phyloP scores from a whole-genome alignment of 2,329 filamentous ascomycete species.

The Venturia carpophila region DNA sequence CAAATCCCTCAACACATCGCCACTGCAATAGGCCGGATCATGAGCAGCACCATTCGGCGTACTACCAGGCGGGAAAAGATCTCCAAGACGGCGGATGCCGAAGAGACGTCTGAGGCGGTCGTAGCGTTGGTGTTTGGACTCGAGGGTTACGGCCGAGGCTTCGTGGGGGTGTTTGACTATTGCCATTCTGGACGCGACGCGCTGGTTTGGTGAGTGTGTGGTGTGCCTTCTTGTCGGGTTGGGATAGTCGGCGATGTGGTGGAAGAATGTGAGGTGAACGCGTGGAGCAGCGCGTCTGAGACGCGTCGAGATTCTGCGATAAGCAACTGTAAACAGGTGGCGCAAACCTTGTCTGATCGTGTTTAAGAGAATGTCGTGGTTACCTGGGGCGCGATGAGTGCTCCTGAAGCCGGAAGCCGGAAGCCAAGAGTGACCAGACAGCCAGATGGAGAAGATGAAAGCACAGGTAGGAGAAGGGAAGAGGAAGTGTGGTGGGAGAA shows the following conservation, averaged over 20 bases:
- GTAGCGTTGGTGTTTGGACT: conserved; percentile 6
- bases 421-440: background rate
- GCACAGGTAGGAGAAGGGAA: too few relatives aligned
- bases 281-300: background rate
- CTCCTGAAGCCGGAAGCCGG: background rate
- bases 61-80: conserved; percentile 1
- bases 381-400: background rate
- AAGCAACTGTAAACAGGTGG: too few relatives aligned
- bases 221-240: background rate
- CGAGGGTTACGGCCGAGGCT: conserved; percentile 12
- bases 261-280: background rate
- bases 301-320: background rate
- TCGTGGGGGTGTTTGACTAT: conserved; percentile 4
- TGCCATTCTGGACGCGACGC: conserved; percentile 6
- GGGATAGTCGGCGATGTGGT: background rate
- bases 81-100: conserved; percentile 8
- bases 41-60: conserved; percentile 9
- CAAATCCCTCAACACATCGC: conserved; percentile 12
- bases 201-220: background rate
- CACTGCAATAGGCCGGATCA: background rate
- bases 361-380: background rate
- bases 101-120: conserved; percentile 5
- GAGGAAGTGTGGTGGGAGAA: background rate
- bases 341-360: background rate
- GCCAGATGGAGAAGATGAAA: background rate